A percentile compares a stretch with the other conserved stretches of the same genome.
Conservation (phyloP, 352 stramenopile species). For the Albugo laibachii region DNA sequence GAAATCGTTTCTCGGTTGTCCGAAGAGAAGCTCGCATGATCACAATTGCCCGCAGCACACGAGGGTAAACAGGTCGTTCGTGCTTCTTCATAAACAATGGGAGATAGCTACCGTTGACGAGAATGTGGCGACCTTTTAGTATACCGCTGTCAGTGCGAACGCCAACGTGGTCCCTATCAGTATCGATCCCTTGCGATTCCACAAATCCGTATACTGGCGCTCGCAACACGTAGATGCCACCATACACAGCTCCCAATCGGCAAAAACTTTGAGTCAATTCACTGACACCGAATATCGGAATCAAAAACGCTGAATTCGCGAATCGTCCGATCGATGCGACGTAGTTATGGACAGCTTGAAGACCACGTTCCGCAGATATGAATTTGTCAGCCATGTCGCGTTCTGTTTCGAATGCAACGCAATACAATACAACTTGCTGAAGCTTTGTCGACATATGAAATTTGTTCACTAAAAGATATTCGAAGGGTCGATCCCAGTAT, state of each 20-base stretch:
- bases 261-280: slow-evolving; percentile 81
- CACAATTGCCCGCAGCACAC: not conserved
- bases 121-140: slow-evolving; percentile 24
- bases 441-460: slow-evolving; percentile 65
- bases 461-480: slow-evolving; percentile 35
- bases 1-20: slow-evolving; percentile 18
- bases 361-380: slow-evolving; percentile 24
- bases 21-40: not conserved
- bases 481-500: slow-evolving; percentile 40
- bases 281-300: slow-evolving; percentile 64
- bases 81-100: slow-evolving; percentile 7
- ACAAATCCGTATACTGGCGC: slow-evolving; percentile 37
- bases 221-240: slow-evolving; percentile 67
- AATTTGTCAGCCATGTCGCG: slow-evolving; percentile 17
- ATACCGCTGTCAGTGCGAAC: slow-evolving; percentile 20
- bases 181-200: not conserved
- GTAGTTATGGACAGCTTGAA: slow-evolving; percentile 33
- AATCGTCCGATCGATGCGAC: slow-evolving; percentile 71
- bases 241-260: slow-evolving; percentile 68
- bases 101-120: slow-evolving; percentile 35
- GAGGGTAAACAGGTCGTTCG: not conserved
- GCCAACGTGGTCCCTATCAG: slow-evolving; percentile 15
- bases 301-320: slow-evolving; percentile 65
- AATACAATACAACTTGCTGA: slow-evolving; percentile 72
- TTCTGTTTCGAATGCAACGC: slow-evolving; percentile 53